phyloP scores from a whole-genome alignment of 108 stramenopile genomes.

The Asterionellopsis glacialis region DNA sequence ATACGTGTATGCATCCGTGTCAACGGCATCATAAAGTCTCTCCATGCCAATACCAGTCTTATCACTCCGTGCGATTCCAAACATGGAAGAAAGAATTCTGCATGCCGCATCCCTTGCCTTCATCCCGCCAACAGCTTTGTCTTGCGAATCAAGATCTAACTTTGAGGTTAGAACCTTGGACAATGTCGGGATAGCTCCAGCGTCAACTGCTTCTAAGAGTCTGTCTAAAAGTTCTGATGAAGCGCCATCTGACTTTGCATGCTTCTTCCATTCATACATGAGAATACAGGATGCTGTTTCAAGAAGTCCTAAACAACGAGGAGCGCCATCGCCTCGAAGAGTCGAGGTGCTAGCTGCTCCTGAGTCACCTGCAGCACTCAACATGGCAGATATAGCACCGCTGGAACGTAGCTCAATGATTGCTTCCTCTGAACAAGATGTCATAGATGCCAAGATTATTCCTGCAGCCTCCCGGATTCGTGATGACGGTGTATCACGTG shows the following conservation, averaged over 20 bases:
- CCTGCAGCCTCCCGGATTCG: slow-evolving; percentile 64
- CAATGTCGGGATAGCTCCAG: slow-evolving; percentile 51
- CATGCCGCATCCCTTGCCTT: slow-evolving; percentile 51
- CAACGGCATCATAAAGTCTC: slow-evolving; percentile 65
- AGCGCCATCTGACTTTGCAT: slow-evolving; percentile 34
- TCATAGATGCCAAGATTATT: slow-evolving; percentile 49
- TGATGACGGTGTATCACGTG: slow-evolving; percentile 53
- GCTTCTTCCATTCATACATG: slow-evolving; percentile 47
- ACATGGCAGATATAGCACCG: slow-evolving; percentile 43
- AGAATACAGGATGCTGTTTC: slow-evolving; percentile 57
- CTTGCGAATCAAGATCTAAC: slow-evolving; percentile 57
- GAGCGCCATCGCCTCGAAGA: slow-evolving; percentile 64
- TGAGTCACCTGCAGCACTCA: slow-evolving; percentile 45
- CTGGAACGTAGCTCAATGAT: slow-evolving; percentile 55
- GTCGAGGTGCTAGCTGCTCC: slow-evolving; percentile 44
- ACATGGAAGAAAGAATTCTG: slow-evolving; percentile 55
- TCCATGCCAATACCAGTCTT: slow-evolving; percentile 43
- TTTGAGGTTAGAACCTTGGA: slow-evolving; percentile 54
- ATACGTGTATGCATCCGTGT: slow-evolving; percentile 38
- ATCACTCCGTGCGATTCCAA: slow-evolving; percentile 63
- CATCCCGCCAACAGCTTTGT: slow-evolving; percentile 55
- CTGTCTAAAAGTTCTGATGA: slow-evolving; percentile 47
- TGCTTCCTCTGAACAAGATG: slow-evolving; percentile 59
- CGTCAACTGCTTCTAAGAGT: slow-evolving; percentile 66
- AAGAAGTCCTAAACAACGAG: slow-evolving; percentile 60